phyloP scores from a whole-genome alignment of 495 filamentous ascomycete species.

The Penicillium macrosclerotiorum region DNA sequence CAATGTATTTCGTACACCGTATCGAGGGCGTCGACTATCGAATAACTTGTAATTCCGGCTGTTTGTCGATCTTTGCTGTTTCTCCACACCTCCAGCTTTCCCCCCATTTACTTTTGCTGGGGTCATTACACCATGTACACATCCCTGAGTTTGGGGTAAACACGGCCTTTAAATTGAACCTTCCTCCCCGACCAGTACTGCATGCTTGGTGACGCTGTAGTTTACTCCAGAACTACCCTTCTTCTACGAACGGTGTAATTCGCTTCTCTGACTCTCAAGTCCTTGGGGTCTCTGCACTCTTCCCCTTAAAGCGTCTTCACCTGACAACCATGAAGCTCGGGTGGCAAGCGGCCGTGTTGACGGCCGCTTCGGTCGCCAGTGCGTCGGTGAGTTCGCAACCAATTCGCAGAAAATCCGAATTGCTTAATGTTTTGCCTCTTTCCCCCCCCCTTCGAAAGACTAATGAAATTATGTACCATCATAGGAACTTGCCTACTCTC shows the following conservation, averaged over 20 bases:
- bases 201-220: neutral
- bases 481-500: slow-evolving; percentile 42
- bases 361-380: slow-evolving; percentile 37
- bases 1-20: too few species aligned
- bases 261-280: slow-evolving; percentile 3
- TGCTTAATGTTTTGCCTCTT: neutral
- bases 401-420: too few species aligned
- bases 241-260: neutral
- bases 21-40: too few species aligned
- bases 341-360: slow-evolving; percentile 34
- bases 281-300: slow-evolving; percentile 5
- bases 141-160: neutral
- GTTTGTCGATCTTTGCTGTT: slow-evolving; percentile 14
- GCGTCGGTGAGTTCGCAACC: slow-evolving; percentile 32
- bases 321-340: slow-evolving; percentile 39
- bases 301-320: neutral
- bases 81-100: slow-evolving; percentile 17
- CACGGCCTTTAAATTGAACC: slow-evolving; percentile 9
- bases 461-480: neutral
- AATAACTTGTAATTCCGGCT: too few species aligned
- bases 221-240: neutral
- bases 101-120: neutral
- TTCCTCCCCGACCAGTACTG: neutral
- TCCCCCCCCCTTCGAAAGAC: too few species aligned
- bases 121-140: too few species aligned